These are phyloP conservation scores for carrot (Daucus carota) DNA, from an alignment of 129 eudicot species.

Conservation along the genomic window DH1_v3.0 NC_030385.2:32879501-32880000, in stretches of 20 bases:
- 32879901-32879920: background rate
- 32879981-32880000: conserved; percentile 44
- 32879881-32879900: no score
- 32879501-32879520: background rate
- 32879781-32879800: conserved; percentile 37
- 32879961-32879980: conserved; percentile 57
- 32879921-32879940: background rate
- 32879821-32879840: background rate
- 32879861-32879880: background rate
- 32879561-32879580: background rate
- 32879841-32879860: background rate
- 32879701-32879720: conserved; percentile 60
- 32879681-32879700: conserved; percentile 19
- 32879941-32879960: conserved; percentile 72
- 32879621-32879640: conserved; percentile 11
- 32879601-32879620: background rate
- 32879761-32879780: conserved; percentile 66
- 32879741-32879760: conserved; percentile 42
- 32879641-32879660: conserved; percentile 76
- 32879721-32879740: conserved; percentile 57
- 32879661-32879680: conserved; percentile 41
- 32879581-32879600: background rate
- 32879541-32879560: background rate
- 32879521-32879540: background rate
- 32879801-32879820: background rate